phyloP scores from a whole-genome alignment of 768 basidiomycete genomes.

The Podaxis pistillaris region DNA sequence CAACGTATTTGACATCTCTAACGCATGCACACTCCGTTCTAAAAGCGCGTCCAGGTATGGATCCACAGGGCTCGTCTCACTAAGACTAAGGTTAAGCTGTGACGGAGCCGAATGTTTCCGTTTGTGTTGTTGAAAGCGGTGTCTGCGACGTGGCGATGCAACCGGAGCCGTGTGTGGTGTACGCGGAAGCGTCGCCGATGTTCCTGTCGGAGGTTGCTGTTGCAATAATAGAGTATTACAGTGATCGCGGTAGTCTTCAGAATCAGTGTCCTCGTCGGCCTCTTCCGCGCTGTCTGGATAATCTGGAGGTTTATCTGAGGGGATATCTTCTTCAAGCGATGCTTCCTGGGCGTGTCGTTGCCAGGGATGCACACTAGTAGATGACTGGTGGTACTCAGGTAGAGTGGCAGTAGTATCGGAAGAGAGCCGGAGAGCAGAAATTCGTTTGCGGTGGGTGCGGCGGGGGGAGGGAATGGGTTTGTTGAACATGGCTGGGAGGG shows the following conservation, averaged over 20 bases:
- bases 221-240: slow-evolving; percentile 16
- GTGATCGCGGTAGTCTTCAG: slow-evolving; percentile 27
- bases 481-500: slow-evolving; percentile 20
- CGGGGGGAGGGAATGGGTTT: slow-evolving; percentile 23
- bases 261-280: slow-evolving; percentile 63
- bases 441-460: slow-evolving; percentile 52
- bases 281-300: slow-evolving; percentile 79
- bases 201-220: slow-evolving; percentile 2
- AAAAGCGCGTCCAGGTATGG: slow-evolving; percentile 74
- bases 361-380: slow-evolving; percentile 8
- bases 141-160: not conserved
- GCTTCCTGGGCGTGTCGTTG: slow-evolving; percentile 7
- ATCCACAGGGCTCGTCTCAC: slow-evolving; percentile 31
- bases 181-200: not conserved
- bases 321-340: slow-evolving; percentile 23
- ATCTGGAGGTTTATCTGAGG: slow-evolving; percentile 67
- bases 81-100: not conserved
- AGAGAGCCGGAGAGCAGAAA: slow-evolving; percentile 57
- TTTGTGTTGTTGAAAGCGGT: slow-evolving; percentile 9
- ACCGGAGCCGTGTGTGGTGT: not conserved
- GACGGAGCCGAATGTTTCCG: slow-evolving; percentile 8
- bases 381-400: slow-evolving; percentile 53
- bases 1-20: slow-evolving; percentile 82
- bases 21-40: slow-evolving; percentile 78
- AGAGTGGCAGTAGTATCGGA: slow-evolving; percentile 65